Conservation (phyloP, 305 asterid genomes). For the Ilex paraguariensis region DNA sequence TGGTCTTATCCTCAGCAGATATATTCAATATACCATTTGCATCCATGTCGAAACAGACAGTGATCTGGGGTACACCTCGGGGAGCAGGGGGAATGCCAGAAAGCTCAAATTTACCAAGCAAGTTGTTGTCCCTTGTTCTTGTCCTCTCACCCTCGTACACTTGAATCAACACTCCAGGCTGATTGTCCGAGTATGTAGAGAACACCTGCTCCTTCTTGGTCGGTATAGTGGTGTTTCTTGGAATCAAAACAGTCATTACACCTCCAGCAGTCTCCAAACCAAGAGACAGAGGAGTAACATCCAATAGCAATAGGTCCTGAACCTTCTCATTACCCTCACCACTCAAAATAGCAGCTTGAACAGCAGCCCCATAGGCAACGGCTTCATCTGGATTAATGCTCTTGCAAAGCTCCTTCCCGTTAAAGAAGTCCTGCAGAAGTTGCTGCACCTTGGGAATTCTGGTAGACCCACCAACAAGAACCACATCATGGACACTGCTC, state of each 20-base stretch:
- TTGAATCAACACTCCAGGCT: not conserved
- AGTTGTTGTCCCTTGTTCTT: slow-evolving; percentile 12
- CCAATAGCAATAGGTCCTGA: slow-evolving; percentile 3
- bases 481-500: slow-evolving; percentile 17
- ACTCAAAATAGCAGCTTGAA: slow-evolving; percentile 9
- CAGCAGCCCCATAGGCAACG: slow-evolving; percentile 18
- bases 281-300: slow-evolving; percentile 8
- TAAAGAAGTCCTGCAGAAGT: slow-evolving; percentile 10
- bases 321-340: not conserved
- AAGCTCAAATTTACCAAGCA: slow-evolving; percentile 8
- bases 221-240: slow-evolving; percentile 18
- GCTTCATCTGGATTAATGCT: slow-evolving; percentile 20
- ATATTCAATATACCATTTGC: slow-evolving; percentile 15
- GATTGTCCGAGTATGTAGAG: slow-evolving; percentile 8
- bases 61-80: slow-evolving; percentile 1
- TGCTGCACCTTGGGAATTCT: slow-evolving; percentile 21
- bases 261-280: slow-evolving; percentile 3
- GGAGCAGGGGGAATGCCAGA: slow-evolving; percentile 13
- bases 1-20: slow-evolving; percentile 9
- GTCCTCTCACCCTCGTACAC: slow-evolving; percentile 22
- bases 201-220: slow-evolving; percentile 4
- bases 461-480: slow-evolving; percentile 22
- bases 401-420: slow-evolving; percentile 19
- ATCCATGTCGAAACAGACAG: not conserved
- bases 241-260: slow-evolving; percentile 9